phyloP scores from a whole-genome alignment of 1,284 basidiomycete species.

The Trichosporon asahii region DNA sequence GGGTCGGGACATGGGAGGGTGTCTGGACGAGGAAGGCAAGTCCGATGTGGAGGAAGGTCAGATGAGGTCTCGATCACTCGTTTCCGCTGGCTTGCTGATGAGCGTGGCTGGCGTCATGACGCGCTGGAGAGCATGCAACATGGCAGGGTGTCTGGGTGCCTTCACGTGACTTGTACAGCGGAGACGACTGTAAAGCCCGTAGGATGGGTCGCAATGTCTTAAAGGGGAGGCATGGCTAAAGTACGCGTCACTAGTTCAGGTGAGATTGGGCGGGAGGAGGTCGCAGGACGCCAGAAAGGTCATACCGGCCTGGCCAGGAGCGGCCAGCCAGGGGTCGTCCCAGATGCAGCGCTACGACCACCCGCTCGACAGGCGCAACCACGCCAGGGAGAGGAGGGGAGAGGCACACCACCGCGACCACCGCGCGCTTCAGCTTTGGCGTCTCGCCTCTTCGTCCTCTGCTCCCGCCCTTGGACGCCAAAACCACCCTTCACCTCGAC shows the following conservation, averaged over 20 bases:
- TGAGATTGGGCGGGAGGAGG: neutral
- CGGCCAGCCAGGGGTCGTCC: neutral
- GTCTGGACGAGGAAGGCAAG: neutral
- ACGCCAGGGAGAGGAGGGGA: neutral
- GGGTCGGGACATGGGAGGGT: constrained; percentile 21
- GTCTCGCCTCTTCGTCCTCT: neutral
- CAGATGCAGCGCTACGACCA: neutral
- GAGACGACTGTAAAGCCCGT: neutral
- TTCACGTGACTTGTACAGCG: neutral
- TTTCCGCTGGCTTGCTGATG: neutral
- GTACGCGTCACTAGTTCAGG: neutral
- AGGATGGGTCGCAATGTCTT: neutral
- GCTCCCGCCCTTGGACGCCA: constrained; percentile 4
- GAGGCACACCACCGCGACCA: no score
- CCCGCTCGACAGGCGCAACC: neutral
- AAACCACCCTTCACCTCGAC: neutral
- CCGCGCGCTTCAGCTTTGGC: neutral
- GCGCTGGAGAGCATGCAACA: neutral
- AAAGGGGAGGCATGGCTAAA: neutral
- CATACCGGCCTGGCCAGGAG: neutral
- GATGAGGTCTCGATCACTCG: neutral
- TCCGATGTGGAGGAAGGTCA: neutral
- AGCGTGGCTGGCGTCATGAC: neutral
- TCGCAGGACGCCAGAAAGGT: constrained; percentile 7
- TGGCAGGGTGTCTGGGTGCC: neutral